Evolutionary conservation across 176 grass and related monocot species (phyloP), one percentile per base, ranked within the genome.

Genomic region (Aegilops tauschii): DNA sequence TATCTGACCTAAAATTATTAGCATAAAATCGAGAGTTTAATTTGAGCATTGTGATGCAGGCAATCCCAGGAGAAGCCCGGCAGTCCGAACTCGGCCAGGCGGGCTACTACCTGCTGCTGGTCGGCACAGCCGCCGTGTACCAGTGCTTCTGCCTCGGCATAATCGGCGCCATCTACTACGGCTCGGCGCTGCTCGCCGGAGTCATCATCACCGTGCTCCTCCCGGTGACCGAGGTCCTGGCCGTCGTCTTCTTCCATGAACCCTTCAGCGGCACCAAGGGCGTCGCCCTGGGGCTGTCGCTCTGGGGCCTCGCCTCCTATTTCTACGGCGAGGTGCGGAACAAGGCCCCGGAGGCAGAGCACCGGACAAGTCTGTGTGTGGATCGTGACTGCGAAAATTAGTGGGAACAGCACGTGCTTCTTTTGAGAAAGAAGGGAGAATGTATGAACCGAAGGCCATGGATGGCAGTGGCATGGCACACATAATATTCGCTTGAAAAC

Each of bases 251-350:
- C 78, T 95, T 95, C 67, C 29, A 83, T 6, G 96, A 98, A 90
- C 77, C 81, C 6, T 98, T 98, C 77, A 94, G 39, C 50, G 52
- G 83, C 21, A 84, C 86, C 6, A 98, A 98, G 58, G 96, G 96
- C 62, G 75, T 95, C 3, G 96, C 96, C 9, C 88, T 98, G 18
- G 91, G 12, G 7, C 91, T 98, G 44, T 90, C 96, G 4, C 88
- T 98, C 4, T 98, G 93, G 96, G 96, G 93, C 16, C 91, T 95
- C 49, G 82, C 82, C 56, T 95, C 96, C 5, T 98, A 98, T 76
- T 91, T 92, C 77, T 98, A 98, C 23, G 93, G 96, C 32, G 96
- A 98, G 89, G n/a, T 91, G 63, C 87, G 82, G 49, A 29, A 87
- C 32, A 86, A 81, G 64, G 86, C 84, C 37, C 75, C 58, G 3